These are phyloP conservation scores for Ceratocystis smalleyi DNA, from an alignment of 2,329 filamentous ascomycete genomes.

Conservation along the genomic window DNA sequence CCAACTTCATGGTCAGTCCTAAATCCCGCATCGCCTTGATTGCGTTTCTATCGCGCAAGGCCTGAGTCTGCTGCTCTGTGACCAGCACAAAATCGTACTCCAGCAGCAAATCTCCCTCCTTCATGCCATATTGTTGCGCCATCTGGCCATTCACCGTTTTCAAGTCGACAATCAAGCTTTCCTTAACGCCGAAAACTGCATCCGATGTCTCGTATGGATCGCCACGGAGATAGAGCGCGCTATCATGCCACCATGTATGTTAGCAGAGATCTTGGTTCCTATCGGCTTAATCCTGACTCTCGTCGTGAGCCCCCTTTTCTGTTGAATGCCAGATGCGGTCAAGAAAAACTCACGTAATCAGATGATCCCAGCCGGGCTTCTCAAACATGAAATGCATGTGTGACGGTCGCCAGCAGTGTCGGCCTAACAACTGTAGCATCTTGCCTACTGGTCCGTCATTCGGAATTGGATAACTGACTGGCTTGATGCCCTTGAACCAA, in stretches of 20 bases:
- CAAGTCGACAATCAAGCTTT: constrained; percentile 55
- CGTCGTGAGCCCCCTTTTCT: neutral
- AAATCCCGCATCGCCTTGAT: constrained; percentile 50
- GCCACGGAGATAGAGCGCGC: constrained; percentile 59
- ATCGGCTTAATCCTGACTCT: neutral
- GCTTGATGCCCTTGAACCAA: constrained; percentile 74
- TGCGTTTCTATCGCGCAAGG: constrained; percentile 48
- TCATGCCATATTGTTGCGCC: constrained; percentile 46
- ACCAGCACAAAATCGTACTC: constrained; percentile 67
- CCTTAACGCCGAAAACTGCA: constrained; percentile 75
- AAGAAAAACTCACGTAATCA: constrained; percentile 55
- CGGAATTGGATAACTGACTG: constrained; percentile 74
- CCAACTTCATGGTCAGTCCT: constrained; percentile 54
- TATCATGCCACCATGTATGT: constrained; percentile 23
- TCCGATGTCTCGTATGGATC: constrained; percentile 74
- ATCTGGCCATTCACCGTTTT: constrained; percentile 36
- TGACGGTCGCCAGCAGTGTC: constrained; percentile 63
- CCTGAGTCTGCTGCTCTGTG: constrained; percentile 50
- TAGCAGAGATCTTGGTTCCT: neutral
- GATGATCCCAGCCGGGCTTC: constrained; percentile 59
- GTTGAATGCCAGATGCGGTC: no score
- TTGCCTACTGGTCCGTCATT: constrained; percentile 71
- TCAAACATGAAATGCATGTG: constrained; percentile 87
- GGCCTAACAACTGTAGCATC: constrained; percentile 46
- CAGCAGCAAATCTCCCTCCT: constrained; percentile 47